Conservation (phyloP, 2,329 filamentous ascomycete species). For the Neonectria punicea region DNA sequence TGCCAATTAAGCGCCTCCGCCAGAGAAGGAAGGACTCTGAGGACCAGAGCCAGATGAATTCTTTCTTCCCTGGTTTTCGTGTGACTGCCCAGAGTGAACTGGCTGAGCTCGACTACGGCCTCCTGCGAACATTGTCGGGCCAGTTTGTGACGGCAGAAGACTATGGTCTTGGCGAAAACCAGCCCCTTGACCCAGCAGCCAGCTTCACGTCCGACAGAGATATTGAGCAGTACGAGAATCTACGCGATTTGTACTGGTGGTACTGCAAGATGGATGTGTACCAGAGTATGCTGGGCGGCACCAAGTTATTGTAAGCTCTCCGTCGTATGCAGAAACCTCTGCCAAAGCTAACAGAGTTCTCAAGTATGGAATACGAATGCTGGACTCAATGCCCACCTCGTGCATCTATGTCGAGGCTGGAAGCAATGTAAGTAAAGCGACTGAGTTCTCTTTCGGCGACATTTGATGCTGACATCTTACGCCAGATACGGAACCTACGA, state of each 20-base stretch:
- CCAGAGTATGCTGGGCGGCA: constrained; percentile 89
- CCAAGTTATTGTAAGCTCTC: constrained; percentile 79
- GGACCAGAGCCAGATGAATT: constrained; percentile 48
- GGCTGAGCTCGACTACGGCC: constrained; percentile 53
- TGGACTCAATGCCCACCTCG: constrained; percentile 92
- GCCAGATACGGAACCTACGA: constrained; percentile 86
- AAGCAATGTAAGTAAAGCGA: constrained; percentile 69
- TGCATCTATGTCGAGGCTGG: constrained; percentile 78
- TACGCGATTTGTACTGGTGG: constrained; percentile 95
- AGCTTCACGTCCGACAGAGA: constrained; percentile 65
- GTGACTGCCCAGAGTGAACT: constrained; percentile 38
- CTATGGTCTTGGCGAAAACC: constrained; percentile 48
- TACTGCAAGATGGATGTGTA: constrained; percentile 94
- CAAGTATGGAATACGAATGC: constrained; percentile 79
- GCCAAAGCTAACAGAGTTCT: constrained; percentile 31
- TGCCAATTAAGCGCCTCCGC: constrained; percentile 66
- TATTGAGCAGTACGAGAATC: constrained; percentile 80
- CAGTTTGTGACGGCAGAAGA: constrained; percentile 50
- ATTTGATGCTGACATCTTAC: constrained; percentile 39
- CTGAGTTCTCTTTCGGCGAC: no score
- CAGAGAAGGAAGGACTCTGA: constrained; percentile 48
- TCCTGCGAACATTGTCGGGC: constrained; percentile 57
- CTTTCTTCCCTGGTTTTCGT: constrained; percentile 40
- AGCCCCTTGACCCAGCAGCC: constrained; percentile 39
- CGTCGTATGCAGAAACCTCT: background rate